Conservation (phyloP, 768 basidiomycete species). For the Mycena haematopus region DNA sequence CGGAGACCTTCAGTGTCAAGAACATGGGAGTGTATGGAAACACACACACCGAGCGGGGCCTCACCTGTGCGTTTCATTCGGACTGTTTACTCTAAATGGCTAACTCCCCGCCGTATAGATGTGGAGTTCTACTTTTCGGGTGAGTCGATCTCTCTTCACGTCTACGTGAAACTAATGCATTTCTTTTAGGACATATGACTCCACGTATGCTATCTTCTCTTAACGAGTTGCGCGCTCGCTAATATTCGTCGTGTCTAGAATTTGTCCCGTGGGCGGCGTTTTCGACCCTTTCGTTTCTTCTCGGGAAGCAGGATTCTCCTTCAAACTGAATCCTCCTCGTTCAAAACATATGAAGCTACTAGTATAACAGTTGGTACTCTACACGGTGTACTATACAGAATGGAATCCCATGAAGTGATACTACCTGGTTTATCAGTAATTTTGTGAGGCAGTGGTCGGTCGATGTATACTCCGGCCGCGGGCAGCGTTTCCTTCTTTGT, state of each 20-base stretch:
- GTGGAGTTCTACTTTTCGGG: constrained; percentile 54
- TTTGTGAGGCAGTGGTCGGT: background rate
- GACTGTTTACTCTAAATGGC: constrained; percentile 4
- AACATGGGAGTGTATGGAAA: constrained; percentile 68
- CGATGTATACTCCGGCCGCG: constrained; percentile 1
- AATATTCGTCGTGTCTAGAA: constrained; percentile 37
- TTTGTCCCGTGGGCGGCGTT: constrained; percentile 59
- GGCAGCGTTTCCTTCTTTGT: too few species aligned
- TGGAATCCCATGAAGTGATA: background rate
- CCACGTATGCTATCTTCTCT: constrained; percentile 47
- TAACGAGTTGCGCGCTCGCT: too few species aligned
- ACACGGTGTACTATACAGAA: background rate
- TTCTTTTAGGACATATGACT: constrained; percentile 59
- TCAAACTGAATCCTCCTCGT: constrained; percentile 27
- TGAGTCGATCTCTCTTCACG: background rate
- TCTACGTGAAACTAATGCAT: constrained; percentile 24
- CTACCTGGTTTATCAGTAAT: background rate
- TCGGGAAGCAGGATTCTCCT: constrained; percentile 54
- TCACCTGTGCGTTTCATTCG: constrained; percentile 57
- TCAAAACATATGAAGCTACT: too few species aligned
- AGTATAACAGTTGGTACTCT: too few species aligned
- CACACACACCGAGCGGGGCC: constrained; percentile 65
- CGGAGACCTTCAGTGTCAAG: constrained; percentile 67
- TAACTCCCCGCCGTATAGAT: constrained; percentile 41
- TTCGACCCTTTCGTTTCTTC: constrained; percentile 47